Evolutionary conservation across 2,329 filamentous ascomycete species (phyloP).

Genomic region (Phialophora expanda): DNA sequence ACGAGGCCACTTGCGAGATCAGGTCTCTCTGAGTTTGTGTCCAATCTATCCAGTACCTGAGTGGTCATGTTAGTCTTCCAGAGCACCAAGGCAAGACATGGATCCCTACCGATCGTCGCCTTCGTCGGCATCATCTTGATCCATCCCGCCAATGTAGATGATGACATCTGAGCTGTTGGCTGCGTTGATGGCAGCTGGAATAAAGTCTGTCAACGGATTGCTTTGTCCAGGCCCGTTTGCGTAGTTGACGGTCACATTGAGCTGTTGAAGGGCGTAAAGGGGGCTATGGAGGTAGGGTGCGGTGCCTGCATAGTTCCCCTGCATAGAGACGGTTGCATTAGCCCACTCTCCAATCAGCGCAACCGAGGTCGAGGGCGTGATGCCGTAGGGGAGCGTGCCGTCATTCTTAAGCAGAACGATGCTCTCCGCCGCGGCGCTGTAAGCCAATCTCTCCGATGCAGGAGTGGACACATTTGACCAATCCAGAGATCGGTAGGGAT

Average conservation of each 20-base stretch:
- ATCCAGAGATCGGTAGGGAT: conserved; percentile 57
- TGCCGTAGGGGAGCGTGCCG: conserved; percentile 52
- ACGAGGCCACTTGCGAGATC: conserved; percentile 44
- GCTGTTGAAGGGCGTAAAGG: conserved; percentile 55
- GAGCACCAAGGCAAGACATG: neutral
- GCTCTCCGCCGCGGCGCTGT: conserved; percentile 57
- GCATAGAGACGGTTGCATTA: conserved; percentile 62
- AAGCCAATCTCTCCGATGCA: conserved; percentile 60
- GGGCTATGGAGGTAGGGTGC: conserved; percentile 62
- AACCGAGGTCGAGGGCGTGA: conserved; percentile 45
- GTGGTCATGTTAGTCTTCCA: conserved; percentile 4
- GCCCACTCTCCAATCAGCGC: conserved; percentile 65
- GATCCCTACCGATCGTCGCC: conserved; percentile 45
- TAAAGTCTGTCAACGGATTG: conserved; percentile 7
- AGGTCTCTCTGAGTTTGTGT: conserved; percentile 51
- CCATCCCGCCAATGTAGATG: conserved; percentile 50
- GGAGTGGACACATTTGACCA: conserved; percentile 63
- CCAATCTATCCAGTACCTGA: conserved; percentile 45
- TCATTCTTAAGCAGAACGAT: conserved; percentile 61
- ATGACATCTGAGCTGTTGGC: conserved; percentile 47
- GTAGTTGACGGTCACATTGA: conserved; percentile 54
- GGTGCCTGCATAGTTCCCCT: conserved; percentile 63
- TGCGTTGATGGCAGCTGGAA: conserved; percentile 29
- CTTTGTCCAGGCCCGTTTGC: conserved; percentile 43
- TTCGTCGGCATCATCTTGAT: conserved; percentile 51